Evolutionary conservation across 768 basidiomycete species (phyloP).

Genomic region (Leccinum aurantiacum): DNA sequence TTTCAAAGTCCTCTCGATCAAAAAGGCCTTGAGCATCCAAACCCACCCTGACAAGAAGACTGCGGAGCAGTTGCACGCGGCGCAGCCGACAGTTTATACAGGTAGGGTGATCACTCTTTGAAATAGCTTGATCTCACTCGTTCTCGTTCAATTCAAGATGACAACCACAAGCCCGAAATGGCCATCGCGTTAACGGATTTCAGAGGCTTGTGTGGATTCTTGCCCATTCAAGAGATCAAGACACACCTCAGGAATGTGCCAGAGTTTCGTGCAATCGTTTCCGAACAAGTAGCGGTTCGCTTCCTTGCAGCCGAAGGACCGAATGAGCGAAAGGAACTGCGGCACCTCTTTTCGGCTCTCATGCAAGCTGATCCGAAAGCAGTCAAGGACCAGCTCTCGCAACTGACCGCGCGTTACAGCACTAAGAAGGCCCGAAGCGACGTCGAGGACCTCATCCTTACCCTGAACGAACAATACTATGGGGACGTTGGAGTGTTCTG

Average conservation of each 20-base stretch:
- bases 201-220: conserved; percentile 89
- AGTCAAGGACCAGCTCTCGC: conserved; percentile 54
- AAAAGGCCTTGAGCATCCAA: conserved; percentile 89
- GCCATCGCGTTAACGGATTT: conserved; percentile 94
- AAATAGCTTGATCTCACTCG: conserved; percentile 10
- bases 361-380: conserved; percentile 70
- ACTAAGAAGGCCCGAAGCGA: conserved; percentile 44
- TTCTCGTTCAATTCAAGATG: conserved; percentile 51
- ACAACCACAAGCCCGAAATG: conserved; percentile 99
- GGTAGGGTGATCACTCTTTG: conserved; percentile 45
- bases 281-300: conserved; percentile 46
- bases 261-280: conserved; percentile 75
- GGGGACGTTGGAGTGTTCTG: conserved; percentile 94
- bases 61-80: conserved; percentile 65
- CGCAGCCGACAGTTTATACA: conserved; percentile 85
- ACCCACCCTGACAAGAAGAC: conserved; percentile 87
- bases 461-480: conserved; percentile 74
- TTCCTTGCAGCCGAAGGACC: conserved; percentile 48
- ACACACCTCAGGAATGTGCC: conserved; percentile 64
- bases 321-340: conserved; percentile 53
- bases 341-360: conserved; percentile 73
- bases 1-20: conserved; percentile 89
- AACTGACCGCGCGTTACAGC: conserved; percentile 64
- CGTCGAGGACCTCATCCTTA: conserved; percentile 61
- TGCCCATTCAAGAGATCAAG: conserved; percentile 74